Evolutionary conservation across 768 basidiomycete species (phyloP).

Genomic region (Termitomyces sp.): DNA sequence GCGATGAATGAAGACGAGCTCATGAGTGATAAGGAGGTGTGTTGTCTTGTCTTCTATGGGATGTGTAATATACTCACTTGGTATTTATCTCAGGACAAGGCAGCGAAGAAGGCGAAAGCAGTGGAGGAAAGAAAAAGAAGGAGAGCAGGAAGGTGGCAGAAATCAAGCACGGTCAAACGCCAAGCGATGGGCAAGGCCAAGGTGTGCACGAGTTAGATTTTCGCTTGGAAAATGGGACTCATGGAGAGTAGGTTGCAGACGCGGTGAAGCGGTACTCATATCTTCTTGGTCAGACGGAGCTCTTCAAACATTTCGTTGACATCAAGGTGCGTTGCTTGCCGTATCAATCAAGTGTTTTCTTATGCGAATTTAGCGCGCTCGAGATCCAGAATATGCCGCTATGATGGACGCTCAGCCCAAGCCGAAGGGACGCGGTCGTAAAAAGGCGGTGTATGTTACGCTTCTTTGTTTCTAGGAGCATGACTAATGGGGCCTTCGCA

Average conservation of each 20-base stretch:
- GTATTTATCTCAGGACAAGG: not conserved
- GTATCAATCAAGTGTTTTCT: not conserved
- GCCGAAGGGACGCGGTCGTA: constrained; percentile 78
- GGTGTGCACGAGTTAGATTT: constrained; percentile 30
- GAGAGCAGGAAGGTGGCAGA: constrained; percentile 61
- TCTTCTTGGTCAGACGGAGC: constrained; percentile 94
- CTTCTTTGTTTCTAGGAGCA: not conserved
- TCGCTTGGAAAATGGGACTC: not conserved
- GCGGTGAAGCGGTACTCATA: constrained; percentile 97
- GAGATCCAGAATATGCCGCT: constrained; percentile 90
- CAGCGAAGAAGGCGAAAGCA: constrained; percentile 7
- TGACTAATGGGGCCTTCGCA: constrained; percentile 20
- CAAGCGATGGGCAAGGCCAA: constrained; percentile 88
- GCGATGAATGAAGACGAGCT: constrained; percentile 59
- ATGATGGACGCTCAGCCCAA: constrained; percentile 85
- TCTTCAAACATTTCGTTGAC: constrained; percentile 98
- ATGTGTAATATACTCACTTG: not conserved
- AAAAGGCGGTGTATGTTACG: constrained; percentile 63
- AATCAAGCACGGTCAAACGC: constrained; percentile 57
- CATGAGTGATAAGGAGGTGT: constrained; percentile 36
- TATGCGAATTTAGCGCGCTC: constrained; percentile 51
- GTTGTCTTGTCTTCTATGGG: constrained; percentile 13
- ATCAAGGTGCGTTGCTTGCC: constrained; percentile 59
- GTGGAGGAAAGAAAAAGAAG: constrained; percentile 25
- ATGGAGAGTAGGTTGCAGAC: no score